Conservation (phyloP, 305 asterid species). For the Fraxinus ornus region DNA sequence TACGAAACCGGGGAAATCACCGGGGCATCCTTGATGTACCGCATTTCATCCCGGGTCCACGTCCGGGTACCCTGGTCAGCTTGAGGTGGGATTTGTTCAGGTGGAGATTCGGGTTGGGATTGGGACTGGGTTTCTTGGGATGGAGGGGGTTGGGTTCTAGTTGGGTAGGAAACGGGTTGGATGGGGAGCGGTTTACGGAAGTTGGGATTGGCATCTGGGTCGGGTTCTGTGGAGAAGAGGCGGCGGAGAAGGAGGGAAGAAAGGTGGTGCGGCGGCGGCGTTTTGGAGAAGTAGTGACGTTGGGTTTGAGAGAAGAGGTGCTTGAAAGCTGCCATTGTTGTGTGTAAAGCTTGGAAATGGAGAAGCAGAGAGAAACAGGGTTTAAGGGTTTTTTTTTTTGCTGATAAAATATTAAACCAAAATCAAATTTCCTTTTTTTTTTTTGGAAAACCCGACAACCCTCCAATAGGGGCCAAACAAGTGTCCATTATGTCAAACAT, state of each 20-base stretch:
- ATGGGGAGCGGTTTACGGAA: constrained; percentile 40
- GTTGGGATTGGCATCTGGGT: constrained; percentile 29
- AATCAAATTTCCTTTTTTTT: background rate
- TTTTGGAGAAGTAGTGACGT: constrained; percentile 36
- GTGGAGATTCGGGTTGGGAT: constrained; percentile 11
- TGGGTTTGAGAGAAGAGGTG: constrained; percentile 47
- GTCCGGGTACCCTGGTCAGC: constrained; percentile 28
- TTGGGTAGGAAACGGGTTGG: constrained; percentile 73
- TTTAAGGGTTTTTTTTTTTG: background rate
- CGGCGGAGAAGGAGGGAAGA: constrained; percentile 34
- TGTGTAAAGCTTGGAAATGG: background rate
- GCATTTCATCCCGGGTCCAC: constrained; percentile 75
- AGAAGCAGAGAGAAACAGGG: background rate
- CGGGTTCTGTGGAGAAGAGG: constrained; percentile 42
- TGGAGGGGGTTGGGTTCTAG: constrained; percentile 49
- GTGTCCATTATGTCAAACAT: too few species aligned
- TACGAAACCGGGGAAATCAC: constrained; percentile 59
- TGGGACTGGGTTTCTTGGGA: constrained; percentile 23
- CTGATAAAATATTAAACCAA: background rate
- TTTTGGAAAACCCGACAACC: too few species aligned
- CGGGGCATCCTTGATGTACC: constrained; percentile 70
- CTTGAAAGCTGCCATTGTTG: constrained; percentile 57
- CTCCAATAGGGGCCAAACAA: too few species aligned
- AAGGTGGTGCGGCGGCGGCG: constrained; percentile 28
- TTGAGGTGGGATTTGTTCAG: constrained; percentile 21